phyloP scores from a whole-genome alignment of 2,329 filamentous ascomycete species.

The Calonectria multiphialidica region DNA sequence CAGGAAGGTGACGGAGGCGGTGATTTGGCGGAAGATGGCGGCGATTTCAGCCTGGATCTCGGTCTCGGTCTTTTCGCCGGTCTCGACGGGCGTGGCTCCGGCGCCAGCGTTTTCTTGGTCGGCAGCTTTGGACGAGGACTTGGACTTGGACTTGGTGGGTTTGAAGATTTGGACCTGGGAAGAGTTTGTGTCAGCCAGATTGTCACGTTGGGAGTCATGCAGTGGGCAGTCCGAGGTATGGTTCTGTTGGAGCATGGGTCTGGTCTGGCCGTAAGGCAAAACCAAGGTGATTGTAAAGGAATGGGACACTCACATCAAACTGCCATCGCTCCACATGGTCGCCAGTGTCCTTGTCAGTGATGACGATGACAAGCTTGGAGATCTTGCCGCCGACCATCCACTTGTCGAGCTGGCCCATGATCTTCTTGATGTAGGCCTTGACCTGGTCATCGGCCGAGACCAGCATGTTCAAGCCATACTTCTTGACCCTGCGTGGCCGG shows the following conservation, averaged over 20 bases:
- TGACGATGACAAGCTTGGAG: constrained; percentile 95
- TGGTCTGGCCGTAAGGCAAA: constrained; percentile 18
- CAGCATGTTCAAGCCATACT: constrained; percentile 99
- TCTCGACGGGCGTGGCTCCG: constrained; percentile 36
- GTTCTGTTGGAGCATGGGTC: too few species aligned
- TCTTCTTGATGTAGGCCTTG: constrained; percentile 99
- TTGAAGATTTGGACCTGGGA: constrained; percentile 55
- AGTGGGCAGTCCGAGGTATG: too few species aligned
- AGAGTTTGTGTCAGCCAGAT: not conserved
- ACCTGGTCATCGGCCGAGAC: constrained; percentile 98
- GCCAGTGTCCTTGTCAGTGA: constrained; percentile 96
- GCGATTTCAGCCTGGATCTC: constrained; percentile 98
- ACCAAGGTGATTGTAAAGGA: not conserved
- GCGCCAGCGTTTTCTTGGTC: constrained; percentile 79
- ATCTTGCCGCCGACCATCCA: constrained; percentile 99
- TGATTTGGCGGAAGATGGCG: constrained; percentile 97
- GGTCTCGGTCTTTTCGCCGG: constrained; percentile 83
- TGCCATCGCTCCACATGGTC: constrained; percentile 98
- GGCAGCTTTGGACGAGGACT: constrained; percentile 63
- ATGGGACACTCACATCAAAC: constrained; percentile 77
- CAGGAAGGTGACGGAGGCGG: constrained; percentile 95
- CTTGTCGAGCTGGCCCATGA: constrained; percentile 96
- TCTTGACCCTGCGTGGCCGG: constrained; percentile 75
- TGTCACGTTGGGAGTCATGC: not conserved
- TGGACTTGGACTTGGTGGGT: constrained; percentile 49